These are phyloP conservation scores for Acorus gramineus DNA, from an alignment of 106 monocot genomes.

Conservation along the genomic window DNA sequence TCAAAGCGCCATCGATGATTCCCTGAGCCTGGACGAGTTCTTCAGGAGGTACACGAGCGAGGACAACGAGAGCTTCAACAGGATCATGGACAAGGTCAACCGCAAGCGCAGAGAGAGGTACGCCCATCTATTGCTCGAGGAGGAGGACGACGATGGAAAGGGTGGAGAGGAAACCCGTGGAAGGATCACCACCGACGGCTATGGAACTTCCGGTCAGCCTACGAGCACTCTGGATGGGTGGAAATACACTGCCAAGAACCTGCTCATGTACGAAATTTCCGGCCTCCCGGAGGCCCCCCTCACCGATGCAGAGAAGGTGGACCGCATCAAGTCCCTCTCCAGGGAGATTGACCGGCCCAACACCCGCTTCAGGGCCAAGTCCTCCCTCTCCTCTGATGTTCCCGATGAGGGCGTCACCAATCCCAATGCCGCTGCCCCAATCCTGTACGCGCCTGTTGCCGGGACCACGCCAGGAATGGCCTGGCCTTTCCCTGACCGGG, in stretches of 20 bases:
- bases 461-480: constrained; percentile 70
- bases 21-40: constrained; percentile 68
- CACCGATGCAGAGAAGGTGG: constrained; percentile 58
- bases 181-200: constrained; percentile 81
- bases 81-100: constrained; percentile 88
- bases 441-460: constrained; percentile 54
- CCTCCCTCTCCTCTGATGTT: constrained; percentile 18
- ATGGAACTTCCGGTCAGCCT: constrained; percentile 80
- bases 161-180: constrained; percentile 25
- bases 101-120: constrained; percentile 52
- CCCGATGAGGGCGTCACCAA: constrained; percentile 26
- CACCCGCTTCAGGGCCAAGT: constrained; percentile 60
- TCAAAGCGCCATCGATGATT: constrained; percentile 14
- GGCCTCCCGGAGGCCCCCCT: constrained; percentile 52
- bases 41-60: constrained; percentile 74
- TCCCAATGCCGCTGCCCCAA: constrained; percentile 13
- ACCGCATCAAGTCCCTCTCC: constrained; percentile 55
- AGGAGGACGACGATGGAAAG: constrained; percentile 18
- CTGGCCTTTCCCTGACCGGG: constrained; percentile 62
- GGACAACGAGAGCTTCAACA: constrained; percentile 87
- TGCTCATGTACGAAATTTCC: constrained; percentile 71
- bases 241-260: constrained; percentile 87
- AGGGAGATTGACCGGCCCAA: constrained; percentile 67
- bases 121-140: constrained; percentile 54
- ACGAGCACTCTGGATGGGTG: constrained; percentile 53